A percentile compares a stretch with the other conserved stretches of the same genome.
phyloP scores from a whole-genome alignment of 495 filamentous ascomycete species.

The Apiosordaria backusii region DNA sequence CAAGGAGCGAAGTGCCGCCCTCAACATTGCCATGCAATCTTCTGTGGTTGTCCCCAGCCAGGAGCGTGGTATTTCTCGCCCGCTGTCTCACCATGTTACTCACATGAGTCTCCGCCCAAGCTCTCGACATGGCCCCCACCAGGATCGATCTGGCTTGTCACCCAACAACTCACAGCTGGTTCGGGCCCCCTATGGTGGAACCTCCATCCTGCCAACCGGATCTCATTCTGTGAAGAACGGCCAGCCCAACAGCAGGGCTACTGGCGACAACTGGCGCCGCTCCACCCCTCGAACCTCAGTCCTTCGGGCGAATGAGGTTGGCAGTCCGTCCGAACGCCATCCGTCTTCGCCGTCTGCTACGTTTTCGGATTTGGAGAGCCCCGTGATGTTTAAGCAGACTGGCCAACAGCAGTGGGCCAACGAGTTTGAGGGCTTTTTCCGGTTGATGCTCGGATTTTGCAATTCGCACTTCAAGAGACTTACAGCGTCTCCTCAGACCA shows the following conservation, averaged over 20 bases:
- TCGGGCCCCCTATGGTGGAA: not conserved
- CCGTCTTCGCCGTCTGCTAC: not conserved
- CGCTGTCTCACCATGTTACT: not conserved
- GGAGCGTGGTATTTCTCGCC: not conserved
- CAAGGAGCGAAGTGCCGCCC: slow-evolving; percentile 13
- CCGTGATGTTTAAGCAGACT: not conserved
- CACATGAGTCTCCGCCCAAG: not conserved
- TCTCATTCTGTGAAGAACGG: not conserved
- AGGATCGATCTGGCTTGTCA: not conserved
- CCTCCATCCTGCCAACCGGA: not conserved
- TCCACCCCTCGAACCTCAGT: not conserved
- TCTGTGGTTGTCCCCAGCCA: slow-evolving; percentile 1
- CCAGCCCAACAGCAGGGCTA: not conserved
- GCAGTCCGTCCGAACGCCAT: not conserved
- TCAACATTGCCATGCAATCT: slow-evolving; percentile 3
- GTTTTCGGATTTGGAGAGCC: not conserved
- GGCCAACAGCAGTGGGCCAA: slow-evolving; percentile 9
- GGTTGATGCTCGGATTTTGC: slow-evolving; percentile 8
- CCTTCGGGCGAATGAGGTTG: not conserved
- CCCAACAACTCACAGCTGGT: not conserved
- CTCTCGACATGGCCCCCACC: not conserved
- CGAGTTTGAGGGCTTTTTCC: slow-evolving; percentile 22
- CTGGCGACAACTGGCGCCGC: not conserved
- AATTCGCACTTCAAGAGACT: not conserved
- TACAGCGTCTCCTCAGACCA: not conserved